Percentiles rank a stretch among this genome's conserved stretches.
Conservation (phyloP, 2,329 filamentous ascomycete species). For the Pseudopyricularia cyperi region DNA sequence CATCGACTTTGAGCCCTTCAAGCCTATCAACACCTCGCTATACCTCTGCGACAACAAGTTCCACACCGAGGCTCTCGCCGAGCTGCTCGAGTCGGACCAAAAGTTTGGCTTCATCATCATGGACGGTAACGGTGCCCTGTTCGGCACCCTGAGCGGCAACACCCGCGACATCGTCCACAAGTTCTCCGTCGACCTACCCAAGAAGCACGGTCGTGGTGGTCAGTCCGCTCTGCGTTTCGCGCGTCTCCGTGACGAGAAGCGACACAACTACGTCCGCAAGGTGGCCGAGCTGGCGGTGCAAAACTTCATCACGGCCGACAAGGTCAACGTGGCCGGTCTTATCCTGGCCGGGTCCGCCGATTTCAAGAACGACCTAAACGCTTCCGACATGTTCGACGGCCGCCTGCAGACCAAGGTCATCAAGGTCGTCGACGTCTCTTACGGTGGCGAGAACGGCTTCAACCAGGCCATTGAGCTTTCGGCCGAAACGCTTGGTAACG, state of each 20-base stretch:
- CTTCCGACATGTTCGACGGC: slow-evolving; percentile 91
- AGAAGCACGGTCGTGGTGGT: slow-evolving; percentile 99
- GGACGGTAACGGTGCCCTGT: slow-evolving; percentile 97
- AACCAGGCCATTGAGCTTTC: slow-evolving; percentile 98
- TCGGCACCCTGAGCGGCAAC: slow-evolving; percentile 93
- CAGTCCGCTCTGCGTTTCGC: slow-evolving; percentile 99
- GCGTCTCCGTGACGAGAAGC: slow-evolving; percentile 97
- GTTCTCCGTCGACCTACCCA: slow-evolving; percentile 95
- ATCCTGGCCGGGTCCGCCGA: slow-evolving; percentile 95
- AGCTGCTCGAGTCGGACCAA: slow-evolving; percentile 95
- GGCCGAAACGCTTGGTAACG: slow-evolving; percentile 90
- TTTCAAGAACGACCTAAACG: slow-evolving; percentile 99
- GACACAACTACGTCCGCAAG: slow-evolving; percentile 99
- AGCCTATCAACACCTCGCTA: slow-evolving; percentile 98
- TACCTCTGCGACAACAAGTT: slow-evolving; percentile 99
- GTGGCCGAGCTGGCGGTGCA: slow-evolving; percentile 96
- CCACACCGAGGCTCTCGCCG: slow-evolving; percentile 92
- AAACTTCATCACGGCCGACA: slow-evolving; percentile 97
- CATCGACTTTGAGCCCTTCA: slow-evolving; percentile 99
- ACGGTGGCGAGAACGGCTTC: slow-evolving; percentile 98
- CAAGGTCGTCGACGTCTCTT: slow-evolving; percentile 98
- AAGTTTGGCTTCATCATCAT: slow-evolving; percentile 99
- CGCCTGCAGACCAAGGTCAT: slow-evolving; percentile 91
- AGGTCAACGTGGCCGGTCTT: slow-evolving; percentile 91
- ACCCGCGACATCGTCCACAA: slow-evolving; percentile 96